Evolutionary conservation across 73 alveolate species (phyloP), one percentile per base, ranked within the genome.

Genomic region (Uronychia setigera): DNA sequence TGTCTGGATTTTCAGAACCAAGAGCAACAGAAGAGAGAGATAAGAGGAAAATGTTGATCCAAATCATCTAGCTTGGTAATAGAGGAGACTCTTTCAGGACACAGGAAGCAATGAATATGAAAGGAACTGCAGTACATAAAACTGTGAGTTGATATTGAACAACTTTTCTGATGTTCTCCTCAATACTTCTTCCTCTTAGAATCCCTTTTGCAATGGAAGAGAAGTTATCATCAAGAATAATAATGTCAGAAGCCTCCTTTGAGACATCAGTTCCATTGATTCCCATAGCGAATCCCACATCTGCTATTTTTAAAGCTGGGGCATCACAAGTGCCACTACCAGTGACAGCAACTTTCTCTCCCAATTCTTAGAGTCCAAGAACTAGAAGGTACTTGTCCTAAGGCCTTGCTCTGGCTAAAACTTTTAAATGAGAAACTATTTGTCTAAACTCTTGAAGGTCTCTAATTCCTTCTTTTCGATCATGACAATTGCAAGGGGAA

Each of bases 311-410:
- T 59, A 96, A 93, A 32, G 87, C 87, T 26, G 95, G 95, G 26
- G 97, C 97, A 81, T 93, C 97, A 94, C 93, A 94, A 9, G 98
- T 95, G n/a, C 99, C 98, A 87, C 94, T 98, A 0, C 99, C 99
- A 32, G 99, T 96, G 25, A 97, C 99, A 14, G 98, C 99, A 35
- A 97, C 99, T 13, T 97, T 98, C 78, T 93, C 93, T 0, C 98
- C 99, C 89, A 93, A 86, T 58, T 92, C 90, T 87, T 89, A 94
- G 57, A 97, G 84, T 32, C 99, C 99, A 57, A 96, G 87, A 14
- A 95, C 98, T 74, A 97, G 91, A 35, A 96, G 90, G 60, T 92
- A 94, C 81, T 96, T 97, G 88, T 97, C 98, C 29, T 94, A 92
- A 1, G 99, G 99, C 34, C 94, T 92, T 33, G 98, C 92, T 82